These are phyloP conservation scores for Uncinocarpus reesii DNA, from an alignment of 2,329 filamentous ascomycete genomes.

Conservation along the genomic window DNA sequence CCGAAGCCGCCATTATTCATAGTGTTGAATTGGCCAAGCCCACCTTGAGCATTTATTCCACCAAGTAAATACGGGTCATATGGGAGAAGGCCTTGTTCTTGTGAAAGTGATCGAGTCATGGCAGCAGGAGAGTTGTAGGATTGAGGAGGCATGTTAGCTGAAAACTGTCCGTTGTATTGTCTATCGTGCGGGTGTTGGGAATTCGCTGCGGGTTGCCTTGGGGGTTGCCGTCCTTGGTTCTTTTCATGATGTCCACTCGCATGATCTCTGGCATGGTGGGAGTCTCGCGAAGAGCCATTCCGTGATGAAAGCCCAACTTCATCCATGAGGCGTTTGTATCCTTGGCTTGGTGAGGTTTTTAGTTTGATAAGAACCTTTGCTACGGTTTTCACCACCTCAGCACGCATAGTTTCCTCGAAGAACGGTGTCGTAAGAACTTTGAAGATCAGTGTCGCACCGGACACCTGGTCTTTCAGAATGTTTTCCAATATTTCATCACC, in stretches of 20 bases:
- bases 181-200: constrained; percentile 32
- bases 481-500: constrained; percentile 80
- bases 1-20: constrained; percentile 24
- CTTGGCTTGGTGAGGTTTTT: constrained; percentile 87
- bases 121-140: constrained; percentile 26
- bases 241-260: constrained; percentile 30
- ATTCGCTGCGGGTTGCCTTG: constrained; percentile 31
- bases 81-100: constrained; percentile 28
- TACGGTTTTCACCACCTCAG: constrained; percentile 83
- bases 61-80: constrained; percentile 34
- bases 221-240: constrained; percentile 35
- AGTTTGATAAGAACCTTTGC: constrained; percentile 78
- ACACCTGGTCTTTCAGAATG: constrained; percentile 82
- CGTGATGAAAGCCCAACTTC: constrained; percentile 75
- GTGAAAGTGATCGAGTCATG: constrained; percentile 26
- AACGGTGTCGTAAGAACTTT: constrained; percentile 97
- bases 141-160: constrained; percentile 28
- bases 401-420: constrained; percentile 82
- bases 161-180: constrained; percentile 35
- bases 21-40: constrained; percentile 12
- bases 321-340: constrained; percentile 98
- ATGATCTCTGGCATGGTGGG: constrained; percentile 30
- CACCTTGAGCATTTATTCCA: constrained; percentile 27
- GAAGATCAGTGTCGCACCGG: constrained; percentile 92
- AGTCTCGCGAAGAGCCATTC: constrained; percentile 28